phyloP scores from a whole-genome alignment of 139 green algal genomes.

The Tetraselmis chui region DNA sequence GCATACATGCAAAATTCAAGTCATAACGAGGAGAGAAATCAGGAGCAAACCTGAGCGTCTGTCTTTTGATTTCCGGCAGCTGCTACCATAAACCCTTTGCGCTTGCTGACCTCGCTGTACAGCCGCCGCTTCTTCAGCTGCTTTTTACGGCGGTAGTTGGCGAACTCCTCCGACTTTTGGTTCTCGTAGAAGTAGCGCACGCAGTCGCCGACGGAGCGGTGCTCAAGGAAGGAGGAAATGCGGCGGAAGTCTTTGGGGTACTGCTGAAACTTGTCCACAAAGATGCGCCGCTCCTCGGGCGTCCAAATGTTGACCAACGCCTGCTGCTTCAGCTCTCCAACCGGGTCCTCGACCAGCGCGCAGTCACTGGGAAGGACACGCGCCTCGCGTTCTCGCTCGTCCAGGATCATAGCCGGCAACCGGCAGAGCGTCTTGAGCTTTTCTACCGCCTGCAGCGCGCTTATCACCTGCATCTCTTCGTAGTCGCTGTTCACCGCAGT shows the following conservation, averaged over 20 bases:
- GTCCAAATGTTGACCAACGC: constrained; percentile 50
- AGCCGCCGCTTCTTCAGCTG: constrained; percentile 82
- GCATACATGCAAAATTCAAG: no score
- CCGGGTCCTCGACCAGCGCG: constrained; percentile 50
- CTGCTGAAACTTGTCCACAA: constrained; percentile 80
- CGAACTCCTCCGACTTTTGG: constrained; percentile 86
- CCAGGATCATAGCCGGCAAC: constrained; percentile 46
- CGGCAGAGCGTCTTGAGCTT: constrained; percentile 50
- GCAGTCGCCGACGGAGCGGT: constrained; percentile 70
- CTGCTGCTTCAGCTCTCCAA: constrained; percentile 35
- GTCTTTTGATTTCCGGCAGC: no score
- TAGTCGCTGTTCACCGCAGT: constrained; percentile 33
- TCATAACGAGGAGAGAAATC: no score
- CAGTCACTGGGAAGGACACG: constrained; percentile 42
- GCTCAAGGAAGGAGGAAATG: constrained; percentile 69
- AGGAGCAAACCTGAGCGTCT: no score
- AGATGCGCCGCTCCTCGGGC: constrained; percentile 67
- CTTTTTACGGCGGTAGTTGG: constrained; percentile 67
- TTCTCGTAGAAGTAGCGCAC: constrained; percentile 71
- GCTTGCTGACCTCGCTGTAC: constrained; percentile 42
- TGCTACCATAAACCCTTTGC: constrained; percentile 17
- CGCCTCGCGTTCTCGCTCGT: constrained; percentile 37
- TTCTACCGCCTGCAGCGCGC: constrained; percentile 58
- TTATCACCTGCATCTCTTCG: constrained; percentile 67
- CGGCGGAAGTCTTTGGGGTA: constrained; percentile 74